These are phyloP conservation scores for Phragmites australis DNA, from an alignment of 176 grass and related monocot genomes.

Conservation along the genomic window DNA sequence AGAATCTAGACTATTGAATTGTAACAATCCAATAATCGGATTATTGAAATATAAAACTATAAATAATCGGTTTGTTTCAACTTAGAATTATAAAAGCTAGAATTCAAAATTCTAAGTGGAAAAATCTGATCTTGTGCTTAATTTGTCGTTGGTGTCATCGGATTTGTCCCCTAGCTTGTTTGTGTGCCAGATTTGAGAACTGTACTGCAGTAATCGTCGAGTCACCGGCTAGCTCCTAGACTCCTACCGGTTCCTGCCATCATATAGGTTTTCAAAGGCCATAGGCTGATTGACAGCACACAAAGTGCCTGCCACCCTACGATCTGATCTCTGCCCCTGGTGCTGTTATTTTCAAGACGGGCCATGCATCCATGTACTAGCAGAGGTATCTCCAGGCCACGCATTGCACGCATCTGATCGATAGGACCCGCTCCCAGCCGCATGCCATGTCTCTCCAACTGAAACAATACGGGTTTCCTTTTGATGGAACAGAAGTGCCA, in stretches of 20 bases:
- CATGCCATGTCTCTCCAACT: conserved; percentile 29
- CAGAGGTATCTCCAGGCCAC: conserved; percentile 6
- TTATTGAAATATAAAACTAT: no score
- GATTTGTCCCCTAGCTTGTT: no score
- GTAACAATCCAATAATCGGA: no score
- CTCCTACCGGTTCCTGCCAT: not conserved
- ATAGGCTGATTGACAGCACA: conserved; percentile 53
- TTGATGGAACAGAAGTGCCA: conserved; percentile 21
- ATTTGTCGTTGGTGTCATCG: no score
- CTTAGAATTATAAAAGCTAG: no score
- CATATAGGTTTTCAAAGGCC: conserved; percentile 16
- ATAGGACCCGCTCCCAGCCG: conserved; percentile 4
- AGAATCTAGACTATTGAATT: no score
- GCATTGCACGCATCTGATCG: conserved; percentile 1
- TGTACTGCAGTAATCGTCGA: no score
- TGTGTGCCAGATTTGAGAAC: no score
- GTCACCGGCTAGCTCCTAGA: conserved; percentile 29
- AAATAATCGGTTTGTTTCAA: no score
- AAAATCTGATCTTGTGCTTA: no score
- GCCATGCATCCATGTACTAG: conserved; percentile 3
- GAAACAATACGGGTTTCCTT: conserved; percentile 25
- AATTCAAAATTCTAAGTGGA: no score
- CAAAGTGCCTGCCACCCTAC: conserved; percentile 30
- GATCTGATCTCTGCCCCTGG: not conserved
- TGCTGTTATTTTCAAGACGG: conserved; percentile 27